Base-by-base conservation (phyloP, 805 yeast genomes). In the Candida tallmaniae region DNA sequence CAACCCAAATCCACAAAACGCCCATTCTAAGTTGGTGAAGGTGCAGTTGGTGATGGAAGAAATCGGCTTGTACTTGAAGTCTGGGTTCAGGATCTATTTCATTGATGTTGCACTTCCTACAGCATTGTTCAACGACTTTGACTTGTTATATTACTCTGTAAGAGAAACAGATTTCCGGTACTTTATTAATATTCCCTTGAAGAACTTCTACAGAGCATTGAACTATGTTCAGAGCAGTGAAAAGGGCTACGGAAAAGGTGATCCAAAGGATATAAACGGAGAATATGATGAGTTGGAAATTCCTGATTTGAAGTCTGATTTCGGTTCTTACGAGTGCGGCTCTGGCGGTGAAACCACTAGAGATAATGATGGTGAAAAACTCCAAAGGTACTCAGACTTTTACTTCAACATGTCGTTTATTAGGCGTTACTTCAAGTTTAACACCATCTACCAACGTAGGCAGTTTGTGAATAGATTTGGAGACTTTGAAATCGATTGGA, bases 31-130 rank as follows among this genome's bases (percentile, higher is more conserved):
- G 27, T 12, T 35, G 26, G 33, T 32, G 15, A 57, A 57, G 35
- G 58, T 73, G 8, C 67, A 68, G 27, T 50, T 76, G 23, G 52
- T 60, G 0, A 67, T 78, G 69, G 81, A 76, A 41, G 84, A 78
- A 42, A 63, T 71, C 4, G 83, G 83, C 0, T 49, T 71, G 16
- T 70, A 67, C 40, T 42, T 73, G 16, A 79, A 78, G 49, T 62
- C 73, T 0, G 78, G 80, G 2, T 67, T 76, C 38, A 52, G 67
- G 23, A 61, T 73, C 5, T 61, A 51, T 28, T 71, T 66, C 46
- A 54, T 73, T 25, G 76, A 73, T 39, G 49, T 67, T 5, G 53
- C 66, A 8, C 68, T 58, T 42, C 70, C 68, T 3, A 58, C 69
- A 4, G 32, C 57, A 30, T 46, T 67, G 15, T 62, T 62, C 45